phyloP scores from a whole-genome alignment of 768 basidiomycete species.

The Pleurotus platypus region DNA sequence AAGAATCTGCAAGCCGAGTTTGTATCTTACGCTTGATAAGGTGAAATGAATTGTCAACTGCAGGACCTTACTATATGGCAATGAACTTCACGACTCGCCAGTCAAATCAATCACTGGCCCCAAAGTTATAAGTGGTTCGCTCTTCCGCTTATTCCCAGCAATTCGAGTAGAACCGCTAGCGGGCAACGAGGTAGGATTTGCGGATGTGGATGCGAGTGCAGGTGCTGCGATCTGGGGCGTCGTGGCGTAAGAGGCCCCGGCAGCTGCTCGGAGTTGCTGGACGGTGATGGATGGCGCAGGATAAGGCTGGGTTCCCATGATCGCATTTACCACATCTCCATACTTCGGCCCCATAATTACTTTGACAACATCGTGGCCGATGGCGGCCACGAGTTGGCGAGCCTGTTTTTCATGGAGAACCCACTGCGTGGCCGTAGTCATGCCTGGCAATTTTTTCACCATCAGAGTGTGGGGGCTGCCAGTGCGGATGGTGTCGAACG shows the following conservation, averaged over 20 bases:
- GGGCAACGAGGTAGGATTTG: neutral
- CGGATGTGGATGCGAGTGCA: conserved; percentile 13
- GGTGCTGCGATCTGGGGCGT: conserved; percentile 15
- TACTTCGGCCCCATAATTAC: conserved; percentile 28
- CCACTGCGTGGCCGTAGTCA: conserved; percentile 20
- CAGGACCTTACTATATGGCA: neutral
- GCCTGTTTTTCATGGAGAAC: conserved; percentile 18
- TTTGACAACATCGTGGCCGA: conserved; percentile 24
- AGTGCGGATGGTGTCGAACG: conserved; percentile 17
- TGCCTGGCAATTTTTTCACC: conserved; percentile 22
- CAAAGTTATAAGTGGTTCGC: conserved; percentile 5
- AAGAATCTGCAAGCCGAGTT: neutral
- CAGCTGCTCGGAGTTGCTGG: no score
- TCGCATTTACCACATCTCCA: conserved; percentile 23
- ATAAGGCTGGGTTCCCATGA: conserved; percentile 18
- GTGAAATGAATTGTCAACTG: neutral
- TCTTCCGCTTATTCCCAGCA: conserved; percentile 19
- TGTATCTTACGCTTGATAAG: neutral
- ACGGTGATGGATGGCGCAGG: neutral
- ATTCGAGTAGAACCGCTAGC: neutral
- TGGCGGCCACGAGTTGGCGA: conserved; percentile 19
- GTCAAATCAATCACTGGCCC: conserved; percentile 22
- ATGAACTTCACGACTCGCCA: conserved; percentile 11
- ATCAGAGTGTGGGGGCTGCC: conserved; percentile 24
- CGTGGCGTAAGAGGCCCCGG: conserved; percentile 4